Evolutionary conservation across 768 basidiomycete species (phyloP).

Genomic region (Suillus plorans): DNA sequence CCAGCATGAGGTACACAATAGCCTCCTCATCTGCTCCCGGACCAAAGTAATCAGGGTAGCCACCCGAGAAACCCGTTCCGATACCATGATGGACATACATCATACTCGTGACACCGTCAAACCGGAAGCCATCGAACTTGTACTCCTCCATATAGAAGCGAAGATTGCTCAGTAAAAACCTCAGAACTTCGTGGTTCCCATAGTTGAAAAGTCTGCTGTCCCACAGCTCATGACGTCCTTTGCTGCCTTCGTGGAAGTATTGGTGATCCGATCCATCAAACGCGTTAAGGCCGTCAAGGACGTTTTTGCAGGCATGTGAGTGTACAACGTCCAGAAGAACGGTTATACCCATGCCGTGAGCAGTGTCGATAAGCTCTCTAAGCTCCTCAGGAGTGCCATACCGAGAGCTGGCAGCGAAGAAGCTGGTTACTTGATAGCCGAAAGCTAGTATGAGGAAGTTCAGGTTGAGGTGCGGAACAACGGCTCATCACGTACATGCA

Average conservation of each 20-base stretch:
- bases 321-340: constrained; percentile 97
- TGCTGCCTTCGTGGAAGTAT: constrained; percentile 94
- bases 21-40: constrained; percentile 80
- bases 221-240: constrained; percentile 95
- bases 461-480: not conserved
- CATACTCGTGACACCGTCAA: constrained; percentile 99
- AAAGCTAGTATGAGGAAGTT: constrained; percentile 59
- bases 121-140: constrained; percentile 95
- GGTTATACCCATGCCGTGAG: constrained; percentile 88
- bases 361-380: constrained; percentile 92
- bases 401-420: constrained; percentile 96
- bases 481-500: constrained; percentile 63
- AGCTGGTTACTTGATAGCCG: constrained; percentile 96
- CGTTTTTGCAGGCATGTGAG: constrained; percentile 98
- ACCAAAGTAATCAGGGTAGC: constrained; percentile 98
- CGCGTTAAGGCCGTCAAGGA: constrained; percentile 90
- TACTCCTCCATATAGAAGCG: constrained; percentile 96
- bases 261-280: constrained; percentile 98
- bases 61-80: constrained; percentile 95
- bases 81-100: constrained; percentile 99
- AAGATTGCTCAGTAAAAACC: constrained; percentile 93
- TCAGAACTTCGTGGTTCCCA: constrained; percentile 87
- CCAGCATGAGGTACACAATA: constrained; percentile 96
- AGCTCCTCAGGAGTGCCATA: constrained; percentile 95
- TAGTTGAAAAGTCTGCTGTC: constrained; percentile 98